Evolutionary conservation across 176 grass and related monocot species (phyloP).

Genomic region (Zizania latifolia): DNA sequence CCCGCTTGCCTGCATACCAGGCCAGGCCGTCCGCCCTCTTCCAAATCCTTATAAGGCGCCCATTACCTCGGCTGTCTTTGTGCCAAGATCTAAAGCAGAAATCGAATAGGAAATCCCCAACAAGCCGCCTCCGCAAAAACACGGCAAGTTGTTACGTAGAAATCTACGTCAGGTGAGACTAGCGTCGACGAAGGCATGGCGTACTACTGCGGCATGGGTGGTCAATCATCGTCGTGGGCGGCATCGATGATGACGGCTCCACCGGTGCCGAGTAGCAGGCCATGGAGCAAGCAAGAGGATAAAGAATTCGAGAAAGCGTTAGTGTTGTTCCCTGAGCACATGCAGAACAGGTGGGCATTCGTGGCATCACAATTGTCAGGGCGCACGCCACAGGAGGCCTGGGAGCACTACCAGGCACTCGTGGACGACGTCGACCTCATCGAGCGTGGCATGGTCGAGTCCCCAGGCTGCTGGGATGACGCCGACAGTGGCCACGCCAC

Average conservation of each 20-base stretch:
- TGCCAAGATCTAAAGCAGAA: slow-evolving; percentile 11
- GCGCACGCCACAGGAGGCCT: slow-evolving; percentile 47
- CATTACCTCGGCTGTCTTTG: background rate
- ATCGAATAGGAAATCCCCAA: background rate
- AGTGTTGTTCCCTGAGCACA: slow-evolving; percentile 53
- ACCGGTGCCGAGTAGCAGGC: background rate
- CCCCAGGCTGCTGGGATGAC: slow-evolving; percentile 40
- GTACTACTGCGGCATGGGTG: slow-evolving; percentile 29
- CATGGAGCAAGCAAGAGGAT: slow-evolving; percentile 77
- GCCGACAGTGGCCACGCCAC: background rate
- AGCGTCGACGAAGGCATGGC: slow-evolving; percentile 11
- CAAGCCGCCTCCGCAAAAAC: background rate
- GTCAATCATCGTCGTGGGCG: background rate
- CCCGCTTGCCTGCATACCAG: background rate
- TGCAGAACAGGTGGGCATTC: slow-evolving; percentile 50
- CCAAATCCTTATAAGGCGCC: slow-evolving; percentile 28
- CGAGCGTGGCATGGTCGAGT: slow-evolving; percentile 57
- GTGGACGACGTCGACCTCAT: slow-evolving; percentile 60
- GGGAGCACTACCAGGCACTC: slow-evolving; percentile 58
- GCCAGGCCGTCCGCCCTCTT: background rate
- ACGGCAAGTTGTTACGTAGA: too few species aligned
- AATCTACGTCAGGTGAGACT: background rate
- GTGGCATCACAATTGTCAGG: slow-evolving; percentile 55
- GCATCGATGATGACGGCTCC: background rate
- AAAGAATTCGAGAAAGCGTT: slow-evolving; percentile 76